Percentiles rank a stretch among this genome's conserved stretches.
phyloP scores from a whole-genome alignment of 768 basidiomycete genomes.

The Cubamyces sp. region DNA sequence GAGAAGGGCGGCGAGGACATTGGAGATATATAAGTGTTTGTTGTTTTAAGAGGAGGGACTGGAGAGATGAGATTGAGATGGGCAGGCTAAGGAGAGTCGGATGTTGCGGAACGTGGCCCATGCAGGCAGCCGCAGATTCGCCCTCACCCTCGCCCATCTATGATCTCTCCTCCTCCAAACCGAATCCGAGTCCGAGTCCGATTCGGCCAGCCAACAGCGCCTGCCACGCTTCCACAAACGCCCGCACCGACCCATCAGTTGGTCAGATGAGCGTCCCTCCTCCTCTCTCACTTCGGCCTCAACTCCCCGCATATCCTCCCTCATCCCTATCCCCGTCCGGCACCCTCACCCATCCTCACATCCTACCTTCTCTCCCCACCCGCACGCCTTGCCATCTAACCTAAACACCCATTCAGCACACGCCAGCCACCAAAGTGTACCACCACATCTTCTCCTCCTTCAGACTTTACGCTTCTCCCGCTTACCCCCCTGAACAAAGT shows the following conservation, averaged over 20 bases:
- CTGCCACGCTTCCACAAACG: slow-evolving; percentile 11
- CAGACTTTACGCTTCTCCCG: too few relatives aligned
- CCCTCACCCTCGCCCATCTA: too few relatives aligned
- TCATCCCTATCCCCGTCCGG: neutral
- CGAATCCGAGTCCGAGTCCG: neutral
- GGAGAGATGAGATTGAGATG: neutral
- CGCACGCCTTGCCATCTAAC: neutral
- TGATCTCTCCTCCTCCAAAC: neutral
- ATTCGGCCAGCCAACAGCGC: slow-evolving; percentile 18
- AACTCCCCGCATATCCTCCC: slow-evolving; percentile 26
- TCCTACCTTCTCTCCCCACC: neutral
- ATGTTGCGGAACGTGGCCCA: slow-evolving; percentile 31
- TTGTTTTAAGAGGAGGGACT: slow-evolving; percentile 9
- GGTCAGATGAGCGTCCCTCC: slow-evolving; percentile 24
- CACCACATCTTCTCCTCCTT: too few relatives aligned
- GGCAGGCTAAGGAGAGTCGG: slow-evolving; percentile 22
- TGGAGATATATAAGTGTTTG: slow-evolving; percentile 22
- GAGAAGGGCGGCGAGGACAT: slow-evolving; percentile 23
- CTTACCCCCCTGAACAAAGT: too few relatives aligned
- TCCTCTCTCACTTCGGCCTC: slow-evolving; percentile 36
- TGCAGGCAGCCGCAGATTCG: slow-evolving; percentile 4
- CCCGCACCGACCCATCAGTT: slow-evolving; percentile 22
- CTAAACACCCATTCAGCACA: too few relatives aligned
- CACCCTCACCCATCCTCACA: neutral
- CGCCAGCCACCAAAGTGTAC: too few relatives aligned